A percentile compares a stretch with the other conserved stretches of the same genome.
Conservation (phyloP, 2,329 filamentous ascomycete species). For the Westerdykella sp. region DNA sequence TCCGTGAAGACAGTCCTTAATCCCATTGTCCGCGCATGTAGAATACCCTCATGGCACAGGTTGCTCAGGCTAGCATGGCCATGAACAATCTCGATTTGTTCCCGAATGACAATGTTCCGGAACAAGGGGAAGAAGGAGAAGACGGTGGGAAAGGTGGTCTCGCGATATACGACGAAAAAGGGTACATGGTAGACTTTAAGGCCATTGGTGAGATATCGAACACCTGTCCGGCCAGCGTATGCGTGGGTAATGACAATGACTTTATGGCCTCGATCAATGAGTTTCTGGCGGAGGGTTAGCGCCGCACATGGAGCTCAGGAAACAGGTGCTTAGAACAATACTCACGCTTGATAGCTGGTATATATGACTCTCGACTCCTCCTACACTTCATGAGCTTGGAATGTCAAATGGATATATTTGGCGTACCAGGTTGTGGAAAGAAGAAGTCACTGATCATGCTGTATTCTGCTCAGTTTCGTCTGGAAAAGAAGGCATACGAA, state of each 20-base stretch:
- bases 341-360: constrained; percentile 81
- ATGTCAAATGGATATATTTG: background rate
- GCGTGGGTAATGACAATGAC: constrained; percentile 97
- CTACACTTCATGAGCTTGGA: constrained; percentile 31
- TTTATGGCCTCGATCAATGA: constrained; percentile 95
- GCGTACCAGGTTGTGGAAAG: constrained; percentile 79
- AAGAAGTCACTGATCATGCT: constrained; percentile 99
- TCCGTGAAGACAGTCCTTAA: constrained; percentile 94
- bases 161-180: constrained; percentile 91
- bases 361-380: constrained; percentile 95
- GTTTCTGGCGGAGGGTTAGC: constrained; percentile 52
- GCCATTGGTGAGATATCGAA: constrained; percentile 94
- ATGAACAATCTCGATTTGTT: constrained; percentile 94
- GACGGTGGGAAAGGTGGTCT: constrained; percentile 88
- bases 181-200: constrained; percentile 98
- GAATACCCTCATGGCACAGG: constrained; percentile 87
- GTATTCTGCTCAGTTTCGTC: constrained; percentile 13
- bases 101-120: constrained; percentile 88
- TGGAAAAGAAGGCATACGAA: background rate
- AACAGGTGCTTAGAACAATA: background rate
- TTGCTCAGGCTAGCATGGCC: constrained; percentile 93
- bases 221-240: constrained; percentile 81
- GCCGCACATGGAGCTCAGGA: background rate
- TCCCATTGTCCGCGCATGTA: constrained; percentile 95
- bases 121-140: constrained; percentile 99